phyloP scores from a whole-genome alignment of 169 alveolate species.

The Hepatocystis sp. region DNA sequence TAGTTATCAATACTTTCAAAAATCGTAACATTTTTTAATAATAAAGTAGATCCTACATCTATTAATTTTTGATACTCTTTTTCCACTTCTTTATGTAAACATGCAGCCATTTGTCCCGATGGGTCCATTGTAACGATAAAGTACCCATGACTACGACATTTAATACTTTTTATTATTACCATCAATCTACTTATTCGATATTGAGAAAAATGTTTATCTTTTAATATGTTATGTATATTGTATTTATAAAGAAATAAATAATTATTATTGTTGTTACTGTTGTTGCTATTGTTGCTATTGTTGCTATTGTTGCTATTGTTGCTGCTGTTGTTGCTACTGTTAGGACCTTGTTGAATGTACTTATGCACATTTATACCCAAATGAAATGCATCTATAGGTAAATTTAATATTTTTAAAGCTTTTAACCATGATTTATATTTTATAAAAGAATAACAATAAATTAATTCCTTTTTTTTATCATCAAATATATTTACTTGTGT shows the following conservation, averaged over 20 bases:
- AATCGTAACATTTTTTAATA: slow-evolving; percentile 48
- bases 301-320: background rate
- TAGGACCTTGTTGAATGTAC: slow-evolving; percentile 2
- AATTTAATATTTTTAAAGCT: slow-evolving; percentile 32
- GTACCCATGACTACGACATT: slow-evolving; percentile 55
- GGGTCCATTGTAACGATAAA: slow-evolving; percentile 65
- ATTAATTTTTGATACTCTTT: slow-evolving; percentile 54
- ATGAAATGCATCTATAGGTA: slow-evolving; percentile 61
- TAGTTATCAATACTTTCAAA: slow-evolving; percentile 58
- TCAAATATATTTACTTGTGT: too few species aligned
- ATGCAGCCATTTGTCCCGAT: slow-evolving; percentile 74
- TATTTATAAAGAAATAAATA: slow-evolving; percentile 32
- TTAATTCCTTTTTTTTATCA: slow-evolving; percentile 37
- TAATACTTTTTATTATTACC: slow-evolving; percentile 29
- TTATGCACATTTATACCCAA: slow-evolving; percentile 54
- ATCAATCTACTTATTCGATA: slow-evolving; percentile 47
- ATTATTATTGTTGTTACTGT: background rate
- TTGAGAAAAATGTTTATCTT: slow-evolving; percentile 41
- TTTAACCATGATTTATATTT: slow-evolving; percentile 63
- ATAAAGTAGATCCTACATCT: slow-evolving; percentile 53
- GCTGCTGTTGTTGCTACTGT: background rate
- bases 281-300: background rate
- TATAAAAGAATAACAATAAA: slow-evolving; percentile 51
- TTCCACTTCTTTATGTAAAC: slow-evolving; percentile 68
- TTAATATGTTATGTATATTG: slow-evolving; percentile 59